Conservation (phyloP, 805 yeast species). For the Wickerhamiella shivajii region DNA sequence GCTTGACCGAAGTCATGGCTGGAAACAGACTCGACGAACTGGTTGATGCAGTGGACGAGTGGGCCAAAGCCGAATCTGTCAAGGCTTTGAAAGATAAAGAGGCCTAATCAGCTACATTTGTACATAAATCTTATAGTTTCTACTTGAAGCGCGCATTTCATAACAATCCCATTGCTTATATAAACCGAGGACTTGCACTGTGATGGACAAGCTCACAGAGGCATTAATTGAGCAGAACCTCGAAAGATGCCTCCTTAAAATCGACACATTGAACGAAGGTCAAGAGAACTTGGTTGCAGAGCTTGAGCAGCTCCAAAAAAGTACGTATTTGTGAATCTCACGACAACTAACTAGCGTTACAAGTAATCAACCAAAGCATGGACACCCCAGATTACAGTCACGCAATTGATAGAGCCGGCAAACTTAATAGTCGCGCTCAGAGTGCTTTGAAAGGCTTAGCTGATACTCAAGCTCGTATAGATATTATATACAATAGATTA, state of each 20-base stretch:
- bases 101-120: neutral
- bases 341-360: no score
- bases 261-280: constrained; percentile 2
- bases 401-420: neutral
- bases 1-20: constrained; percentile 48
- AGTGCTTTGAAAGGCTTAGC: no score
- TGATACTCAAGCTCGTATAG: no score
- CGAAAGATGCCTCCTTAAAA: constrained; percentile 3
- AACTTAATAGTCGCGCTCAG: no score
- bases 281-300: constrained; percentile 2
- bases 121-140: neutral
- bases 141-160: neutral
- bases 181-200: neutral
- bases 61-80: constrained; percentile 34
- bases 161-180: neutral
- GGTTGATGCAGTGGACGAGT: constrained; percentile 36
- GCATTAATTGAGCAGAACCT: constrained; percentile 5
- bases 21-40: constrained; percentile 43
- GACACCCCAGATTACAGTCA: neutral
- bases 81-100: neutral
- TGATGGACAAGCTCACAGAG: constrained; percentile 4
- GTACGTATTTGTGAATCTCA: no score
- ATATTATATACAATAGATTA: no score
- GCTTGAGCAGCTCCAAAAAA: constrained; percentile 2
- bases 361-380: neutral